Evolutionary conservation across 2,329 filamentous ascomycete genomes (phyloP), one percentile per base, ranked within the genome.

Genomic region (Elsinoe ampelina): DNA sequence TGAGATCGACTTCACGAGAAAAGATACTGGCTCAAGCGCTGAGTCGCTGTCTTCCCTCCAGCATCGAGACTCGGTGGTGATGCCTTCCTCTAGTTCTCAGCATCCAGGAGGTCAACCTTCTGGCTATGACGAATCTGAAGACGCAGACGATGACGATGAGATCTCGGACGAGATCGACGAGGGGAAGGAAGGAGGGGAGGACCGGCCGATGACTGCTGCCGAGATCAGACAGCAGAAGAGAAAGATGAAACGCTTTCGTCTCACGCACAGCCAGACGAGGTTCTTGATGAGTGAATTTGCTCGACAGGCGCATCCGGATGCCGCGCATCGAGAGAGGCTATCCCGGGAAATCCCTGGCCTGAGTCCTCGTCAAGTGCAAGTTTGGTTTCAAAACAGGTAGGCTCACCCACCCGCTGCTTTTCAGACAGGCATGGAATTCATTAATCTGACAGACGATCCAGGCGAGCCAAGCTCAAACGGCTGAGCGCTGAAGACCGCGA

Each of bases 311-410:
- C 91, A 96, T 68, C 91, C 91, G 6, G 91, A 97, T 72, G 91
- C 91, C 39, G 87, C 88, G 47, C 90, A 95, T 70, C 80, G 91
- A 61, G 91, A 95, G 69, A 80, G 89, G 47, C 77, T 97, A 36
- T 92, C 91, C 3, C 79, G 86, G 61, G 89, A 96, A 69, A 96
- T 97, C 45, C 91, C 92, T 32, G 92, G 91, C 0, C 74, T 97
- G 50, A 95, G 88, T 65, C 89, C 91, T 36, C 83, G 91, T 60
- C 91, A 97, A 69, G 92, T 97, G 20, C 91, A 97, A 71, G 91
- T 97, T 51, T 97, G 91, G 92, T 97, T 97, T 72, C 91, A 97
- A 72, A 97, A 97, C 72, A 83, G 91, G 91, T 95, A 80, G 64
- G 79, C 67, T 61, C 59, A 34, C 39, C 38, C 34, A 39, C 19